Evolutionary conservation across 2,329 filamentous ascomycete species (phyloP).

Genomic region (Clonostachys rhizophaga): DNA sequence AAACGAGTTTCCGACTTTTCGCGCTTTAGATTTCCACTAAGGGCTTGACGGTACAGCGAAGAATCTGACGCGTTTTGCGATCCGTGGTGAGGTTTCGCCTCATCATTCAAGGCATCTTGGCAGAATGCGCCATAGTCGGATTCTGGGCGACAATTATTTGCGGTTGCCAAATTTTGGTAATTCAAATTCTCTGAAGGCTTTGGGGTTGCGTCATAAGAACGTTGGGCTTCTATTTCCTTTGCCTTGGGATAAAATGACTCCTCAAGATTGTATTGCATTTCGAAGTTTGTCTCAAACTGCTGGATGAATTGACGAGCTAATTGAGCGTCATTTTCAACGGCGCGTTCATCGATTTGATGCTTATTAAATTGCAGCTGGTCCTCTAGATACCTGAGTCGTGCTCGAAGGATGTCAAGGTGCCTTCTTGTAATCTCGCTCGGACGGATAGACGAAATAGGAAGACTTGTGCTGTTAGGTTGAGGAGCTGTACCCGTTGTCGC

Average conservation of each 20-base stretch:
- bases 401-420: slow-evolving; percentile 46
- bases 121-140: neutral
- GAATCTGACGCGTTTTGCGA: too few species aligned
- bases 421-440: slow-evolving; percentile 57
- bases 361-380: slow-evolving; percentile 57
- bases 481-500: neutral
- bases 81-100: too few species aligned
- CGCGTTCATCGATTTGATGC: slow-evolving; percentile 56
- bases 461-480: slow-evolving; percentile 8
- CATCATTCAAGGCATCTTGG: neutral
- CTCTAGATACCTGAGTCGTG: slow-evolving; percentile 50
- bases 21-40: too few species aligned
- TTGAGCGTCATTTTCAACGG: slow-evolving; percentile 36
- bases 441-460: slow-evolving; percentile 53
- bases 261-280: slow-evolving; percentile 40
- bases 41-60: too few species aligned
- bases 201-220: neutral
- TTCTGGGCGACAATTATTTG: neutral
- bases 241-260: slow-evolving; percentile 31
- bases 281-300: slow-evolving; percentile 42
- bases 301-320: slow-evolving; percentile 38
- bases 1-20: slow-evolving; percentile 9
- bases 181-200: neutral
- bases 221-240: slow-evolving; percentile 9
- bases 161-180: slow-evolving; percentile 6